Conservation (phyloP, 345 rosid species). For the Hevea brasiliensis region DNA sequence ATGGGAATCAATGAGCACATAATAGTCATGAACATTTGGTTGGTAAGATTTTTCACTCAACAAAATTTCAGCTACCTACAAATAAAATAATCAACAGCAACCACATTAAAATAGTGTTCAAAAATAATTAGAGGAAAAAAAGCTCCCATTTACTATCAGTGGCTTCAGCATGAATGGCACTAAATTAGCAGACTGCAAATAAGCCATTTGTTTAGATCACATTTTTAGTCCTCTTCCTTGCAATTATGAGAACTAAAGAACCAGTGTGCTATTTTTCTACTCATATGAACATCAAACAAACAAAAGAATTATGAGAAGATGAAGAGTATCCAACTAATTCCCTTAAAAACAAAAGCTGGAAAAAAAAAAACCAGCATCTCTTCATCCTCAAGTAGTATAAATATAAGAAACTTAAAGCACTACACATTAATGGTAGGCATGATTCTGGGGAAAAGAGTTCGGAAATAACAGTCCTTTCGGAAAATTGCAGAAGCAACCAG, state of each 20-base stretch:
- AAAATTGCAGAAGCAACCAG: not conserved
- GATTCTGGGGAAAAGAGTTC: too few species aligned
- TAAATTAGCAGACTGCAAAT: not conserved
- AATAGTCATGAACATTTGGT: slow-evolving; percentile 56
- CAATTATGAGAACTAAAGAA: not conserved
- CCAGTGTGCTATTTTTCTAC: not conserved
- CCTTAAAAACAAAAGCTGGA: not conserved
- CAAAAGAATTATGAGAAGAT: too few species aligned
- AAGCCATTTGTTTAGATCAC: not conserved
- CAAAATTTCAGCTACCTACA: slow-evolving; percentile 70
- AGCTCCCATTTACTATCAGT: not conserved
- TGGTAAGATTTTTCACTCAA: slow-evolving; percentile 67
- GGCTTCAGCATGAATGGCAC: not conserved
- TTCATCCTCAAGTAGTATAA: not conserved
- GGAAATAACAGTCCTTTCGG: not conserved
- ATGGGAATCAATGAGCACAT: slow-evolving; percentile 64
- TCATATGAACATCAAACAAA: not conserved
- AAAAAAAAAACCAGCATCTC: not conserved
- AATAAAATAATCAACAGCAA: slow-evolving; percentile 14
- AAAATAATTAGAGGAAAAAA: not conserved
- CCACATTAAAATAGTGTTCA: slow-evolving; percentile 14
- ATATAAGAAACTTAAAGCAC: not conserved
- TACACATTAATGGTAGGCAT: not conserved
- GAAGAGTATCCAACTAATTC: not conserved
- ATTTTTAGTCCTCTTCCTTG: not conserved